Evolutionary conservation across 2,329 filamentous ascomycete genomes (phyloP).

Genomic region (Microsporum audouinii): DNA sequence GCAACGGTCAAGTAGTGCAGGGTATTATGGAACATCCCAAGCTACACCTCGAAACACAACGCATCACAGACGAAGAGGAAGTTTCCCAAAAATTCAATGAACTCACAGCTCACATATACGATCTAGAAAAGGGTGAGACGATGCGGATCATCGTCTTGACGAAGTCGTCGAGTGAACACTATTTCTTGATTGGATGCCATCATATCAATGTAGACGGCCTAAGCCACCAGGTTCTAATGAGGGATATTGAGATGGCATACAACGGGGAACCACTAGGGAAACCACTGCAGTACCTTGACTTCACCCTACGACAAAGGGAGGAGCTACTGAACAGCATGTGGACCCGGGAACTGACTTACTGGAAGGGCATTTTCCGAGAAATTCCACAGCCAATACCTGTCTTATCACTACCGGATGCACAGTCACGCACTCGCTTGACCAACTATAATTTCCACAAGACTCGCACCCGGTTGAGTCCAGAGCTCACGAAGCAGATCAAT

Average conservation of each 20-base stretch:
- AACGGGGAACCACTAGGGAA: too few species aligned
- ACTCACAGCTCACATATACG: conserved; percentile 24
- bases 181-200: conserved; percentile 36
- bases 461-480: too few species aligned
- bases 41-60: not conserved
- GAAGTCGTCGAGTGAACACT: conserved; percentile 19
- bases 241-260: too few species aligned
- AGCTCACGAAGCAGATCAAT: too few species aligned
- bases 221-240: conserved; percentile 17
- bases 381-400: too few species aligned
- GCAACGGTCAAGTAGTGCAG: not conserved
- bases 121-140: conserved; percentile 29
- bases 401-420: too few species aligned
- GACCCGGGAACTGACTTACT: too few species aligned
- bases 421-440: too few species aligned
- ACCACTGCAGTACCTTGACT: too few species aligned
- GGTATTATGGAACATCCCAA: not conserved
- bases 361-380: too few species aligned
- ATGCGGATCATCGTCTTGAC: conserved; percentile 14
- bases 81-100: conserved; percentile 11
- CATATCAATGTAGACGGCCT: conserved; percentile 43
- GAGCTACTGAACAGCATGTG: too few species aligned
- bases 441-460: conserved; percentile 16
- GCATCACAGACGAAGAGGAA: not conserved
- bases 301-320: too few species aligned